A percentile compares a stretch with the other conserved stretches of the same genome.
phyloP scores from a whole-genome alignment of 257 asterid species.

The Penstemon davidsonii region DNA sequence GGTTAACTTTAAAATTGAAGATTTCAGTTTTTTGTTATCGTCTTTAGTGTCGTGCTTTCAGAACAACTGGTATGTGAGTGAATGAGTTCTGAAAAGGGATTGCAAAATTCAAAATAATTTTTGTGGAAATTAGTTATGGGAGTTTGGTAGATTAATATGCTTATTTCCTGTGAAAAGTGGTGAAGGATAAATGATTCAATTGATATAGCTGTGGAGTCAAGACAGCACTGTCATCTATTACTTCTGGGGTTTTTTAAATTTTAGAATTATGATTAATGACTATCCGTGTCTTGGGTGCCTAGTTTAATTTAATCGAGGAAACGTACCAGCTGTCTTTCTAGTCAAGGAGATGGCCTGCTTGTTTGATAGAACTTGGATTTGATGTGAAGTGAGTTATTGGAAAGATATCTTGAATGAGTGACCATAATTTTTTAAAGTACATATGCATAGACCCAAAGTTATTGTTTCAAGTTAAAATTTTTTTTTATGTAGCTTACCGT shows the following conservation, averaged over 20 bases:
- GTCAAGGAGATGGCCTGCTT: constrained; percentile 7
- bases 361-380: constrained; percentile 10
- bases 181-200: no score
- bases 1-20: background rate
- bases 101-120: background rate
- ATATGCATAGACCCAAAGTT: background rate
- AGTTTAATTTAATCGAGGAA: background rate
- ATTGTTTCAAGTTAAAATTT: background rate
- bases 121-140: background rate
- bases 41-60: background rate
- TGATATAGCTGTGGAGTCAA: no score
- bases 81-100: background rate
- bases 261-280: no score
- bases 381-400: background rate
- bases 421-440: background rate
- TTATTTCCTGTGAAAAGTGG: background rate
- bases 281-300: no score
- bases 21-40: background rate
- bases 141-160: background rate
- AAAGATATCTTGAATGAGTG: background rate
- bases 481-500: background rate
- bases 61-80: background rate
- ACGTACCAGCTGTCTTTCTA: constrained; percentile 4
- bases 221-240: no score
- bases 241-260: no score